Conservation (phyloP, 1,284 basidiomycete species). For the Leccinum subfulvum region DNA sequence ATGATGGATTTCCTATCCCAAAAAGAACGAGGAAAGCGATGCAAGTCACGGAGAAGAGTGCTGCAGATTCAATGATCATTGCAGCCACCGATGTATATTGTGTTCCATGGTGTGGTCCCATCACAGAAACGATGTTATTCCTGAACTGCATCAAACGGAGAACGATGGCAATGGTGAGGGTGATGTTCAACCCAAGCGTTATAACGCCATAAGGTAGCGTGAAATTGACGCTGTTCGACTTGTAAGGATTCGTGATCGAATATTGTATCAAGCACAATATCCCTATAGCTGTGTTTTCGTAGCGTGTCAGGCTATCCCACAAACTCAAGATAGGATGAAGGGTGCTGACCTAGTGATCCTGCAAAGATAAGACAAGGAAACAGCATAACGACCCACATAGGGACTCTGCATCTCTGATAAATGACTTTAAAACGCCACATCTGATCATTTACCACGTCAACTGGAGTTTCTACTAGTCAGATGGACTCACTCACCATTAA, state of each 20-base stretch:
- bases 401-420: background rate
- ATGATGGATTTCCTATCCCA: background rate
- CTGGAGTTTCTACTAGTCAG: background rate
- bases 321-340: background rate
- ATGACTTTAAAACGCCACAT: background rate
- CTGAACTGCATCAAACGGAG: background rate
- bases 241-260: background rate
- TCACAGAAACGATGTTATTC: background rate
- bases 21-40: background rate
- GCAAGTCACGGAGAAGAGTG: background rate
- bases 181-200: background rate
- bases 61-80: background rate
- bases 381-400: background rate
- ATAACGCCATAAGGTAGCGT: background rate
- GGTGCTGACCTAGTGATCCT: background rate
- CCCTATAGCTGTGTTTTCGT: background rate
- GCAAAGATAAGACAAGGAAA: background rate
- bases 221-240: background rate
- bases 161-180: background rate
- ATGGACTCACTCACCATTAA: background rate
- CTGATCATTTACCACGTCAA: background rate
- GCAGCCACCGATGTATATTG: background rate
- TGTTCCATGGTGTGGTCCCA: background rate
- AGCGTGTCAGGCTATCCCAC: background rate
- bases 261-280: background rate